Conservation (phyloP, 2,329 filamentous ascomycete species). For the Thielaviopsis ethacetica region DNA sequence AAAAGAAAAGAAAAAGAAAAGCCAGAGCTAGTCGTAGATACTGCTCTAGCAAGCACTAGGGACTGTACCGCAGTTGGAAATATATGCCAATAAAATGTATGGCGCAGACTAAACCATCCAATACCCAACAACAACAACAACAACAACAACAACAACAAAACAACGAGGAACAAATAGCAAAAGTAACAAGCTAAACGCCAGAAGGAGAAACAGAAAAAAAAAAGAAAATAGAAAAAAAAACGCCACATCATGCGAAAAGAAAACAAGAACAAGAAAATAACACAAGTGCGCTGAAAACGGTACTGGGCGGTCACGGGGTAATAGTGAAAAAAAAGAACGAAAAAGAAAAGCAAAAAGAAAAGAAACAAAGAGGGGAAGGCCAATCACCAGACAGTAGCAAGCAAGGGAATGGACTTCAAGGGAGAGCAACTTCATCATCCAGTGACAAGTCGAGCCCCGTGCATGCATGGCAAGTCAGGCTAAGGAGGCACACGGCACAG, state of each 20-base stretch:
- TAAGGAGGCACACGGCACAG: neutral
- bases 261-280: neutral
- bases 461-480: neutral
- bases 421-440: slow-evolving; percentile 5
- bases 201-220: neutral
- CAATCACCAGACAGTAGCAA: neutral
- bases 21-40: no score
- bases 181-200: neutral
- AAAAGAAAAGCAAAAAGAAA: no score
- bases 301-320: slow-evolving; percentile 4
- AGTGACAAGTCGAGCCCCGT: neutral
- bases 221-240: neutral
- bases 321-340: slow-evolving; percentile 14
- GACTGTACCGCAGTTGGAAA: neutral
- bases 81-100: neutral
- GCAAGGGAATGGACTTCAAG: neutral
- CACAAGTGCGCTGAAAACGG: neutral
- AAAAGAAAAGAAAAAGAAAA: slow-evolving; percentile 1
- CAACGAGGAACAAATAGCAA: neutral
- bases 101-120: neutral
- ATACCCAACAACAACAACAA: neutral
- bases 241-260: slow-evolving; percentile 9
- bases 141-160: neutral
- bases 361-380: neutral
- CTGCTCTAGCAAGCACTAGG: neutral